A percentile compares a stretch with the other conserved stretches of the same genome.
Conservation (phyloP, 23 red algal species). For the Agarophyton chilense region DNA sequence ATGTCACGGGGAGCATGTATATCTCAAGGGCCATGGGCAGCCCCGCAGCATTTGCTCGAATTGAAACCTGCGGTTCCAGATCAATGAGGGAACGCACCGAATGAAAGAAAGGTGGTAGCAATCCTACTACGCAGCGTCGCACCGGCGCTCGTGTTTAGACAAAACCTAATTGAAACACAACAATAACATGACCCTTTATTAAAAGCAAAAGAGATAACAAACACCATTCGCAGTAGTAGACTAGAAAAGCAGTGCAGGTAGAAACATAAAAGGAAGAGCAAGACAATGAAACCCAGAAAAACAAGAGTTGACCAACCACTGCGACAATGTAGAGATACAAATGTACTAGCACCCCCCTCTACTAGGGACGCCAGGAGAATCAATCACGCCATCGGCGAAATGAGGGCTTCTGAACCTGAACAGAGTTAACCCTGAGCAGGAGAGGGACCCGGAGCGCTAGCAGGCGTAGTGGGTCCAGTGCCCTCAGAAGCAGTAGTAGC, state of each 20-base stretch:
- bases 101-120: too few species aligned
- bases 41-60: neutral
- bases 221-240: too few species aligned
- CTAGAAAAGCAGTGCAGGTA: too few species aligned
- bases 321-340: too few species aligned
- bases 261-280: too few species aligned
- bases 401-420: neutral
- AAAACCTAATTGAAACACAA: too few species aligned
- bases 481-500: neutral
- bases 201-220: too few species aligned
- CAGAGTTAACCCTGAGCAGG: constrained; percentile 11
- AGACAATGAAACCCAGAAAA: neutral
- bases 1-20: neutral
- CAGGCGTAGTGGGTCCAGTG: neutral
- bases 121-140: neutral
- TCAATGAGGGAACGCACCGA: too few species aligned
- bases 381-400: neutral
- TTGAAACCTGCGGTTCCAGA: too few species aligned
- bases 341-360: neutral
- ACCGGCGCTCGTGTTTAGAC: too few species aligned
- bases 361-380: neutral
- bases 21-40: neutral
- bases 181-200: too few species aligned
- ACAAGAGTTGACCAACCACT: too few species aligned
- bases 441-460: neutral